Conservation (phyloP, 1,284 basidiomycete genomes). For the Rhizopogon hawkerae region DNA sequence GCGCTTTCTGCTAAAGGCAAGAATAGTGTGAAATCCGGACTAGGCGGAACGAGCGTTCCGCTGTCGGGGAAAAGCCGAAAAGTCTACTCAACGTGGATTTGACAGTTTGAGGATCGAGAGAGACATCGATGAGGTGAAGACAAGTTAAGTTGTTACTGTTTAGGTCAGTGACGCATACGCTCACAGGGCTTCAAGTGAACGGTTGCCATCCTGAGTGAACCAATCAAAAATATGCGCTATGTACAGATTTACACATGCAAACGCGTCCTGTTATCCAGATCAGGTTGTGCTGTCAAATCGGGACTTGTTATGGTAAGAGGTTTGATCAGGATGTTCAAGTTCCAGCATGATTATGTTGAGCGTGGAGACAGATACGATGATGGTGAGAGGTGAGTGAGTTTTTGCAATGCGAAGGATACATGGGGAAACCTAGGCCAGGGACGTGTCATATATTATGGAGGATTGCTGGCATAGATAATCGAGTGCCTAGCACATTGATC, state of each 20-base stretch:
- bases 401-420: too few relatives aligned
- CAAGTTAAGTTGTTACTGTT: not conserved
- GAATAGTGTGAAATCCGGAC: conserved; percentile 5
- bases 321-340: not conserved
- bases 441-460: too few relatives aligned
- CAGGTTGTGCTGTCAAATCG: not conserved
- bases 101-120: not conserved
- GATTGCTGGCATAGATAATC: too few relatives aligned
- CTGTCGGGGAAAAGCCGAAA: conserved; percentile 2
- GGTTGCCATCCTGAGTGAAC: not conserved
- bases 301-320: not conserved
- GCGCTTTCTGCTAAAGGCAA: not conserved
- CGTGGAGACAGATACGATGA: not conserved
- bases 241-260: not conserved
- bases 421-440: too few relatives aligned
- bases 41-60: not conserved
- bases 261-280: not conserved
- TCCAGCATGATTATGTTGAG: not conserved
- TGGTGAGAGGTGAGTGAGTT: not conserved
- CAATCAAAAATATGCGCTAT: not conserved
- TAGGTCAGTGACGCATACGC: not conserved
- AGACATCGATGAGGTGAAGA: not conserved
- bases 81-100: conserved; percentile 7
- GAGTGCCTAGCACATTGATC: too few relatives aligned
- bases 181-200: not conserved